Base-by-base conservation (phyloP, 495 filamentous ascomycete genomes). In the Usnea hakonensis region DNA sequence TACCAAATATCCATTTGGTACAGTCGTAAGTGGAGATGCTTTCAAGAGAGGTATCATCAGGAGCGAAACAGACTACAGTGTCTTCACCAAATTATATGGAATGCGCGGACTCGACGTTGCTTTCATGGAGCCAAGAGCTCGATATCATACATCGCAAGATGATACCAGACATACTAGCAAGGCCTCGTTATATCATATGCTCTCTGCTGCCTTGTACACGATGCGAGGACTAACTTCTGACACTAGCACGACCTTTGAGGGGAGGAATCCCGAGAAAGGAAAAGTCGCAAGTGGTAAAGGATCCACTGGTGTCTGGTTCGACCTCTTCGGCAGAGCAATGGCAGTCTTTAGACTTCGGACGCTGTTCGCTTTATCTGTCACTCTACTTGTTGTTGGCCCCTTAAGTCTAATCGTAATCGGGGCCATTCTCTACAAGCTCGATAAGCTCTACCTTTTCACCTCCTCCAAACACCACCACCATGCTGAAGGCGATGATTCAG, bases 71-170 rank as follows among this genome's bases (percentile, higher is more conserved):
- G 94, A 98, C 69, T 97, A 95, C 73, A 79, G 87, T 35, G 83
- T 98, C 38, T 91, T 97, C 62, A 80, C 88, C 55, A 87, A 84
- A n/a, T 77, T 87, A 57, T 76, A 90, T 59, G 92, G 92, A 11
- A 80, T 95, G 68, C 87, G 92, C 48, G 94, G 94, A 4, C 79
- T 98, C 41, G 94, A 98, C 75, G 78, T 98, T 33, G 93, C 93
- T 17, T 98, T 97, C 72, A 90, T 83, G 69, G 83, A 87, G 72
- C 93, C 93, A 3, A 81, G 94, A 53, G 83, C 91, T 26, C 75
- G 89, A 48, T 98, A 98, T 71, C 94, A 98, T 71, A 98, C 93
- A 10, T 83, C 88, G 57, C 85, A 95, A 72, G 94, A 98, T 74
- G 89, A 94, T 73, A 80, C 86, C 3, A 81, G 78, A 44, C 91